Evolutionary conservation across 768 basidiomycete genomes (phyloP), one percentile per base, ranked within the genome.

Genomic region (Psilocybe cyanescens): DNA sequence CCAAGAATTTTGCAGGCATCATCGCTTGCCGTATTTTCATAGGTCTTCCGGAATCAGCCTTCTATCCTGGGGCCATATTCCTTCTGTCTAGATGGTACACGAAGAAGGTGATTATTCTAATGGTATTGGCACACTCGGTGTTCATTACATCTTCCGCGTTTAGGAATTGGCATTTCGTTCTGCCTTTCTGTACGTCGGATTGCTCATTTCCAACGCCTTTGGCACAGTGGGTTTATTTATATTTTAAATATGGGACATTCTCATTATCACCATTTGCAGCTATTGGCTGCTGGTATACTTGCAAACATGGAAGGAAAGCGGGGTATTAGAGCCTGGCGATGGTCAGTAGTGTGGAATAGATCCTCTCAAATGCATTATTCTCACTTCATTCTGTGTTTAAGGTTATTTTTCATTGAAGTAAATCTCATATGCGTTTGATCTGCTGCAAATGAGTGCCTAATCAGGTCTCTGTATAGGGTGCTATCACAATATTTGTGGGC

Each of bases 271-370:
- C 11, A 16, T 58, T 41, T 61, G 50, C 61, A 89, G 85, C 70
- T 91, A 6, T 83, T 91, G 67, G 91, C 89, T 14, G 90, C 90
- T n/a, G 90, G 88, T 9, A 88, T 92, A 57, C 78, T 94, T 14
- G 75, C 79, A 1, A 81, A 79, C 46, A 88, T 92, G 89, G 83
- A 92, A 62, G 89, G 88, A 1, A 79, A 78, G 54, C 75, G 83
- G 3, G 90, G 89, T 1, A 86, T 89, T 45, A 70, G 85, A 30
- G 89, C 87, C 8, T 92, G 90, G 90, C 68, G 87, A 77, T 92
- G 56, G 56, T 29, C 33, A 11, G n/a, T 44, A 0, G 11, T 16
- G 41, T 14, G n/a, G n/a, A 2, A 16, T n/a, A 8, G 37, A 11
- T 44, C 41, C 4, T 44, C 5, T 44, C 11, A n/a, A 2, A 35